Conservation (phyloP, 306 rosid genomes). For the Vigna angularis region DNA sequence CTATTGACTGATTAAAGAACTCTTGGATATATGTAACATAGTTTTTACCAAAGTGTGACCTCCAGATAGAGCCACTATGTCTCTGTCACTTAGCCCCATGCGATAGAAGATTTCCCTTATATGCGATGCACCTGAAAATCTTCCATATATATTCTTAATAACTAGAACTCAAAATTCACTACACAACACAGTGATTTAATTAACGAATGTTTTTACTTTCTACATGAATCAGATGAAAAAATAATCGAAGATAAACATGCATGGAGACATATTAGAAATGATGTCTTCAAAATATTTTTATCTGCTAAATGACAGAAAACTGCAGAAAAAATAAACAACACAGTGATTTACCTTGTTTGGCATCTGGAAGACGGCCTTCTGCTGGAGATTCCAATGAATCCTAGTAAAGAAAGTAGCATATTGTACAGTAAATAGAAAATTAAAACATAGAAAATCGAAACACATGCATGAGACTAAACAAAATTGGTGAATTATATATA, state of each 20-base stretch:
- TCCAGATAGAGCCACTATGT: conserved; percentile 90
- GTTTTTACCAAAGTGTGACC: conserved; percentile 84
- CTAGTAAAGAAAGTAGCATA: conserved; percentile 47
- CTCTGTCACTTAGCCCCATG: conserved; percentile 78
- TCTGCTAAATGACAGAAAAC: not conserved
- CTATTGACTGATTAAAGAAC: not conserved
- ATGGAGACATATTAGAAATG: not conserved
- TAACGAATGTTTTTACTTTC: no score
- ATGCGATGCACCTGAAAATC: conserved; percentile 69
- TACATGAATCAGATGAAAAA: no score
- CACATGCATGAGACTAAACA: conserved; percentile 1
- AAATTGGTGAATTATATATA: not conserved
- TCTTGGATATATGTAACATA: not conserved
- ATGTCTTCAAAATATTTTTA: not conserved
- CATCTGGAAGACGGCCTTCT: conserved; percentile 95
- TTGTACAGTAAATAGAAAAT: not conserved
- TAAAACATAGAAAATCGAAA: conserved; percentile 11
- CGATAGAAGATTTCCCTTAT: conserved; percentile 70
- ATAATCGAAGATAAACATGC: no score
- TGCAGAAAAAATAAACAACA: not conserved
- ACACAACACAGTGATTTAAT: not conserved
- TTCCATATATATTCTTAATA: conserved; percentile 15
- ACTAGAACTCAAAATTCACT: not conserved
- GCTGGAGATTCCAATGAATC: conserved; percentile 62
- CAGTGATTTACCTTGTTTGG: conserved; percentile 60